Conservation (phyloP, 1,139 yeast genomes). For the Suzukiozyma palmioleophila region DNA sequence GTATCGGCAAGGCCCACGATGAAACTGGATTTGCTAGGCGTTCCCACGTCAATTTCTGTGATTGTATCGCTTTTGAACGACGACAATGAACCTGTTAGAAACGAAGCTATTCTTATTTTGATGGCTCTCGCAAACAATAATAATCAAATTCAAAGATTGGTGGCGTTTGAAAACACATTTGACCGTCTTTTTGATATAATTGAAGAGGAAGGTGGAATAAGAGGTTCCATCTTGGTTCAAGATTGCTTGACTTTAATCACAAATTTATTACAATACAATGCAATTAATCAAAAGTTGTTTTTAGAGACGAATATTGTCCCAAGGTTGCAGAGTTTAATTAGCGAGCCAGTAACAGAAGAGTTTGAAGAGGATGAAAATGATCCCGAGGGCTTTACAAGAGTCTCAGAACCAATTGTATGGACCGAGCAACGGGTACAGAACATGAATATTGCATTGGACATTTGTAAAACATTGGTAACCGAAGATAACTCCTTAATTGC, state of each 20-base stretch:
- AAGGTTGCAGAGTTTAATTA: slow-evolving; percentile 55
- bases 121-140: slow-evolving; percentile 81
- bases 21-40: slow-evolving; percentile 68
- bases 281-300: slow-evolving; percentile 86
- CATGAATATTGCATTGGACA: slow-evolving; percentile 62
- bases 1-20: slow-evolving; percentile 71
- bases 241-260: slow-evolving; percentile 78
- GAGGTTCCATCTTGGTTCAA: slow-evolving; percentile 87
- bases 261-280: slow-evolving; percentile 73
- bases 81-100: slow-evolving; percentile 80
- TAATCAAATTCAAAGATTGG: slow-evolving; percentile 83
- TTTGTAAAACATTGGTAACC: slow-evolving; percentile 67
- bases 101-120: slow-evolving; percentile 79
- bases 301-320: slow-evolving; percentile 80
- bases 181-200: slow-evolving; percentile 75
- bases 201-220: slow-evolving; percentile 82
- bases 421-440: slow-evolving; percentile 69
- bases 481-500: slow-evolving; percentile 68
- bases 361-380: slow-evolving; percentile 23
- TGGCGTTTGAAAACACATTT: slow-evolving; percentile 92
- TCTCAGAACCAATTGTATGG: slow-evolving; percentile 50
- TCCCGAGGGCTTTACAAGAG: slow-evolving; percentile 14
- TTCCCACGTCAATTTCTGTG: slow-evolving; percentile 78
- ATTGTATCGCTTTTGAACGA: slow-evolving; percentile 70
- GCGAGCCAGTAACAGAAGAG: slow-evolving; percentile 48